Evolutionary conservation across 176 grass and related monocot genomes (phyloP).

Genomic region (Luzula sylvatica): DNA sequence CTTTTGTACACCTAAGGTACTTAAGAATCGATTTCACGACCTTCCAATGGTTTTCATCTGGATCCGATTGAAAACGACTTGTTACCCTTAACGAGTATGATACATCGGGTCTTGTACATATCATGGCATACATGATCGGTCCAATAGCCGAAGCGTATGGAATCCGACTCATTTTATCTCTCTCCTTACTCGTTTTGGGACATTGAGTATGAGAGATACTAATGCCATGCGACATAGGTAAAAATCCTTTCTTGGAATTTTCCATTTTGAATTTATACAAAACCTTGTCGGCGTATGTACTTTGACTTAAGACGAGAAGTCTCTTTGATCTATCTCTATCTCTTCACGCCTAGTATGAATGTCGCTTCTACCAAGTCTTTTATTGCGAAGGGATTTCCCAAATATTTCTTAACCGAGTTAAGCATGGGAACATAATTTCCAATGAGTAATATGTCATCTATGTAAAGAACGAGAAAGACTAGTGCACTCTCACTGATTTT

Average conservation of each 20-base stretch:
- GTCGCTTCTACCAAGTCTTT: not conserved
- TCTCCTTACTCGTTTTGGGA: not conserved
- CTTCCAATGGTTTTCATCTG: no score
- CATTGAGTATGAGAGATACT: not conserved
- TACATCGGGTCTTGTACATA: not conserved
- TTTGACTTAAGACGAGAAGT: constrained; percentile 6
- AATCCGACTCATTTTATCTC: not conserved
- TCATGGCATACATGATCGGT: not conserved
- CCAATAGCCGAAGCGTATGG: not conserved
- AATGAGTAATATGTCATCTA: constrained; percentile 1
- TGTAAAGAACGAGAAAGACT: not conserved
- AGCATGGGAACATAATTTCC: not conserved
- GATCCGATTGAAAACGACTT: not conserved
- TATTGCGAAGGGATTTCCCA: not conserved
- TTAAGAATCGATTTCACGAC: no score
- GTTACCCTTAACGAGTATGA: not conserved
- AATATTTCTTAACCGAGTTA: not conserved
- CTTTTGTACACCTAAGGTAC: no score
- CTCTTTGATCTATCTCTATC: not conserved
- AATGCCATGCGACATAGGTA: not conserved
- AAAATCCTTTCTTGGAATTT: not conserved
- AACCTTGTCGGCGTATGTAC: not conserved
- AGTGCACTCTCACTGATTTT: not conserved
- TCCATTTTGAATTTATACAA: not conserved
- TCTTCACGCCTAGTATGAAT: not conserved